Base-by-base conservation (phyloP, 805 yeast genomes). In the Blastobotrys attinorum region DNA sequence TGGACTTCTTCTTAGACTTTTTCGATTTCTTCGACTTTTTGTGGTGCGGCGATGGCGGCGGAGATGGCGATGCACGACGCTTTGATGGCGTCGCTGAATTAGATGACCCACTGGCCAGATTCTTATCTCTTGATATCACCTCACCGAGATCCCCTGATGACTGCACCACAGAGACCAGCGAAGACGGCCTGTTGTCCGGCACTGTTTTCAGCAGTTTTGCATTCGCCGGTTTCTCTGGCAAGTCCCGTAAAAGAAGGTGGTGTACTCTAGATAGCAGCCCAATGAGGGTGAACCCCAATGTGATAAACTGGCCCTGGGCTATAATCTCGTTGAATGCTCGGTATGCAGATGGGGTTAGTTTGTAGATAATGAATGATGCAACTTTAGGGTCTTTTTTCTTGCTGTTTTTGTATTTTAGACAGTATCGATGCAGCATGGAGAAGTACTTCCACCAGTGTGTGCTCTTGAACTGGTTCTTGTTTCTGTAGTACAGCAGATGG, bases 401-500 rank as follows among this genome's bases (percentile, higher is more conserved):
- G 36, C 11, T 41, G 33, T 17, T 22, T 18, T 3, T 10, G 13
- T 32, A 40, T 36, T 60, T 56, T 2, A 43, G 16, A 13, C 53
- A 43, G 20, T 56, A 65, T 33, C 95, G 70, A 52, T 82, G 83
- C 22, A 86, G 54, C 7, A 79, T 71, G 47, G 77, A 72, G 33
- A 88, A 64, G 47, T 75, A 71, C 47, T 67, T 72, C 90, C 95
- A 88, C 96, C 96, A 88, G 6, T 57, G 55, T 23, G 85, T 73
- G 5, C 71, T 72, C 3, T 79, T 66, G 56, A 86, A 95, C 59
- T 88, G 96, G 59, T 85, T 85, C 42, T 71, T 69, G 61, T 80
- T 82, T 49, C 95, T 67, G 54, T 81, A 85, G 56, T 81, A 77
- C 2, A 85, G 50, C 32, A 86, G 61, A 50, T 77, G 82, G 3